Evolutionary conservation across 2,329 filamentous ascomycete genomes (phyloP), one percentile per base, ranked within the genome.

Genomic region (Didymosphaeria variabile): DNA sequence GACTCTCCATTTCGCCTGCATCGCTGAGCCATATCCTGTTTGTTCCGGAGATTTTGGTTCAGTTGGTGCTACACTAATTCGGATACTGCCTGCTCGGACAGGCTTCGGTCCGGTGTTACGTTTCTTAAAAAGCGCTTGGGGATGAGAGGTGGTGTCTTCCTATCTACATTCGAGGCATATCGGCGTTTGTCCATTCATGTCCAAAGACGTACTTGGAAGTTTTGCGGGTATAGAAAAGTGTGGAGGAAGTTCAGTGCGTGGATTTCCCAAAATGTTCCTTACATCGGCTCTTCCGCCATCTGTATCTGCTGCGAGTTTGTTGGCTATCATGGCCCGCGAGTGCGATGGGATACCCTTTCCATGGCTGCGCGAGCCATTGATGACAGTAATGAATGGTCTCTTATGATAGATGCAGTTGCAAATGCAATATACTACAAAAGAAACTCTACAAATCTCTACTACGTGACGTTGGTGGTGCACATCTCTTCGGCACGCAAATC

Each of bases 121-220:
- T 65, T 50, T 62, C 59, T 64, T 69, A 71, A 78, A 78, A 79
- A 77, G 74, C 71, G 70, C 67, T 62, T 69, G 61, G 72, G 67
- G 67, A 69, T 72, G 67, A 68, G 70, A 72, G 68, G 71, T 68
- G 67, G 67, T 62, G 70, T 68, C 70, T 70, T 70, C 67, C 55
- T 64, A 69, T 73, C 64, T 68, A 74, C 67, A 72, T 74, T 66
- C 71, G 70, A 71, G 73, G 75, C 77, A 79, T 79, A 72, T 76
- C 72, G 77, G 77, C 77, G 77, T 79, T 79, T 67, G 70, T 76
- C 70, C 63, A 77, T 72, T 74, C 73, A 71, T 77, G 68, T 77
- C 71, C 75, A 73, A 77, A 73, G 71, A 76, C 72, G 71, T 74
- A 77, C 74, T 67, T 55, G 53, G 53, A 47, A 55, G 53, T 55